Percentiles rank a stretch among this genome's conserved stretches.
phyloP scores from a whole-genome alignment of 176 grass and related monocot species.

The Carex kokanica region DNA sequence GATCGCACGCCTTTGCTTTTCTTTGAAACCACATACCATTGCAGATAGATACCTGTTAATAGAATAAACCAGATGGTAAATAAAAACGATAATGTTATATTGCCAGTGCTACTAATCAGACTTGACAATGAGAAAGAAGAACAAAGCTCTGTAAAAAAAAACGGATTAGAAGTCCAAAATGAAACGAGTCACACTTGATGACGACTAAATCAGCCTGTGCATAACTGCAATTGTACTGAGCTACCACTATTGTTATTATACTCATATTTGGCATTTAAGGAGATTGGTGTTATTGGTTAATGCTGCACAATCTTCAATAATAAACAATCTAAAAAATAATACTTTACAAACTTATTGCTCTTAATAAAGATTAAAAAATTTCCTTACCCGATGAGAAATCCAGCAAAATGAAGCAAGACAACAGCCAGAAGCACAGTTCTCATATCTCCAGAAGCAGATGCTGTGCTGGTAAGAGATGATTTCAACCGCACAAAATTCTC shows the following conservation, averaged over 20 bases:
- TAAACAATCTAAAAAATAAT: neutral
- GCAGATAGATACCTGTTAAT: slow-evolving; percentile 51
- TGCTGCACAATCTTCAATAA: neutral
- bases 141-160: neutral
- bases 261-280: neutral
- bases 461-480: slow-evolving; percentile 40
- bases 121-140: neutral
- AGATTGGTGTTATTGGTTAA: neutral
- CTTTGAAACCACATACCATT: slow-evolving; percentile 56
- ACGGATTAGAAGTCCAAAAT: neutral
- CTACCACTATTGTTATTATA: neutral
- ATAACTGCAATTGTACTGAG: neutral
- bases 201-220: neutral
- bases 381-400: slow-evolving; percentile 65
- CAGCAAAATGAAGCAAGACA: slow-evolving; percentile 59
- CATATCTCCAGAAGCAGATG: slow-evolving; percentile 41
- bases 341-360: neutral
- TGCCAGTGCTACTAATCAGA: neutral
- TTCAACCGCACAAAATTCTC: slow-evolving; percentile 65
- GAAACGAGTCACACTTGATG: neutral
- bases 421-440: slow-evolving; percentile 48
- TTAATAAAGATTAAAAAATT: neutral
- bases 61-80: slow-evolving; percentile 10
- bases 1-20: slow-evolving; percentile 71
- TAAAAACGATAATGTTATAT: neutral